Evolutionary conservation across 441 rosid genomes (phyloP).

Genomic region (Dalechampia spathulata): DNA sequence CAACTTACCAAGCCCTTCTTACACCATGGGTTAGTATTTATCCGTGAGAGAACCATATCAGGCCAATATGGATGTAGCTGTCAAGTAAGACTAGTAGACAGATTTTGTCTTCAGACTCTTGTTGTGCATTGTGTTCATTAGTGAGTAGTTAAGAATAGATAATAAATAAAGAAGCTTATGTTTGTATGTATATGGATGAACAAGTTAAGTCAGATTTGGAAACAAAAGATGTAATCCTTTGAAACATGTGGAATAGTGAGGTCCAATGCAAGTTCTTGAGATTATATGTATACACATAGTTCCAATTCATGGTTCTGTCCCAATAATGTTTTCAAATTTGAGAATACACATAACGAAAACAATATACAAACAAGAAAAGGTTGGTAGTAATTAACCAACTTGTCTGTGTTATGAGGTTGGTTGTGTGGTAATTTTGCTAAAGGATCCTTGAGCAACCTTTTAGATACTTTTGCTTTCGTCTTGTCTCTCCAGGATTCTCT

Average conservation of each 20-base stretch:
- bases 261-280: too few relatives aligned
- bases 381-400: too few relatives aligned
- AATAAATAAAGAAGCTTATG: background rate
- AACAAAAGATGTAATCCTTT: too few relatives aligned
- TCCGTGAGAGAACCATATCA: background rate
- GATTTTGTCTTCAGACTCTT: background rate
- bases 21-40: conserved; percentile 60
- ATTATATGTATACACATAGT: too few relatives aligned
- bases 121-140: background rate
- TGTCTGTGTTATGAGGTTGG: background rate
- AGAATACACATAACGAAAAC: too few relatives aligned
- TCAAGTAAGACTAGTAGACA: background rate
- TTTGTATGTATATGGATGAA: too few relatives aligned
- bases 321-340: too few relatives aligned
- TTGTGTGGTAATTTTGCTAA: background rate
- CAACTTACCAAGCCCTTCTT: conserved; percentile 82
- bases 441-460: background rate
- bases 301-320: too few relatives aligned
- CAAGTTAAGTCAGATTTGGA: too few relatives aligned
- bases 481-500: conserved; percentile 16
- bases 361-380: too few relatives aligned
- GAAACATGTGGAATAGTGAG: too few relatives aligned
- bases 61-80: background rate
- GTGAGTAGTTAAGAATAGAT: background rate
- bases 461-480: background rate